Base-by-base conservation (phyloP, 1,284 basidiomycete species). In the Sanguinoderma infundibulare region DNA sequence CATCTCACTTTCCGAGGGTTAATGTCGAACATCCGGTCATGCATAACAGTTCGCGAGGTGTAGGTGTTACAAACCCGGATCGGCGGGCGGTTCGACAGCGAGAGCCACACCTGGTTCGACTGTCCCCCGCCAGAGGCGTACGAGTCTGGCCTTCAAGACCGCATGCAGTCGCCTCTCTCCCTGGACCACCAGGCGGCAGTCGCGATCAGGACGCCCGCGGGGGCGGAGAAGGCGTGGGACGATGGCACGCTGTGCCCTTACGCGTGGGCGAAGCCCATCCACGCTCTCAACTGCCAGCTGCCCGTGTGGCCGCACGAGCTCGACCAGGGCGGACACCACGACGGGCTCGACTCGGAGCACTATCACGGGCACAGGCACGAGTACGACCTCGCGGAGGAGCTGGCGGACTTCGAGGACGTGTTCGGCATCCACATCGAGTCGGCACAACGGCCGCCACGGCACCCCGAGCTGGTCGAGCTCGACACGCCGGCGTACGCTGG, bases 401-500 rank as follows among this genome's bases (percentile, higher is more conserved):
- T 51, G 20, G 49, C 49, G 20, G 49, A 51, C 32, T 51, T 51
- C 6, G 49, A 51, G 12, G n/a, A 51, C 22, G 49, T 51, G 49
- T 34, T 51, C 1, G 49, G 49, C 8, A 36, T 51, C 49, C 49
- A 51, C 32, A 32, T 51, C 17, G 49, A 51, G 49, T 50, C 17
- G 12, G n/a, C 28, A 15, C n/a, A n/a, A n/a, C 39, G 62, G 14
- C 62, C 59, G 28, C 66, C 61, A 28, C 65, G 70, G 53, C 72
- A 73, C 55, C 61, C 81, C n/a, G 72, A 73, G 50, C 60, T 73
- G 57, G 59, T 92, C 35, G 91, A 97, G 75, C 83, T 98, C n/a
- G 91, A 96, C 74, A 95, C 92, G 24, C 88, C 91, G 0, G 80
- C 88, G 64, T 98, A 98, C 70, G 77, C 89, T 0, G 94, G 91